phyloP scores from a whole-genome alignment of 257 asterid species.

The Thymus mandschuricus region DNA sequence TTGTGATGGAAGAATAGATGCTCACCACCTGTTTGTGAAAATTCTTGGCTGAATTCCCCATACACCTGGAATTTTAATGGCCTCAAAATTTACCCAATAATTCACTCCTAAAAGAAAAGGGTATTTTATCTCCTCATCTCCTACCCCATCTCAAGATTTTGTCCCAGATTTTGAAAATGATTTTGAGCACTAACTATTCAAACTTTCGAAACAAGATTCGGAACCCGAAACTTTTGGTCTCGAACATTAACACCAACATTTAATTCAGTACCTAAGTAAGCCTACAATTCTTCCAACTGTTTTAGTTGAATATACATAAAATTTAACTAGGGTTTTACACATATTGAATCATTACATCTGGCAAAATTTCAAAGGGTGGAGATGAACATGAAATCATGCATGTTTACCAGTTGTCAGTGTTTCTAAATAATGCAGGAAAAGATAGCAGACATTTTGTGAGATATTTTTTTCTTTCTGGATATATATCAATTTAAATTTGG shows the following conservation, averaged over 20 bases:
- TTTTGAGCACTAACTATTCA: constrained; percentile 9
- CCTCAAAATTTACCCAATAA: constrained; percentile 23
- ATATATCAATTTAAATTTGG: not conserved
- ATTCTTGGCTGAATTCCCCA: constrained; percentile 25
- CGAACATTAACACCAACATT: too few relatives aligned
- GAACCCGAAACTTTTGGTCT: too few relatives aligned
- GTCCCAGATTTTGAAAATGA: constrained; percentile 30
- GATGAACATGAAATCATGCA: constrained; percentile 30
- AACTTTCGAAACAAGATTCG: too few relatives aligned
- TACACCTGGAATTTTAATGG: constrained; percentile 32
- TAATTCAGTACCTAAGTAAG: too few relatives aligned
- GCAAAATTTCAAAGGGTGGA: constrained; percentile 5
- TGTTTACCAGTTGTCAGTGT: constrained; percentile 33
- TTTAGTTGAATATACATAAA: not conserved
- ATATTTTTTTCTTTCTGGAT: constrained; percentile 9
- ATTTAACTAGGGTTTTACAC: not conserved
- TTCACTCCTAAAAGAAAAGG: too few relatives aligned
- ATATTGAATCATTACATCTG: constrained; percentile 29
- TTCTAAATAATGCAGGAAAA: constrained; percentile 19
- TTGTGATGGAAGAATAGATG: constrained; percentile 26
- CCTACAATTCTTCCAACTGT: not conserved
- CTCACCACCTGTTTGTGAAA: constrained; percentile 24
- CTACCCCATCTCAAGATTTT: constrained; percentile 5
- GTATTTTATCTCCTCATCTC: not conserved
- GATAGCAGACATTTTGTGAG: not conserved